phyloP scores from a whole-genome alignment of 441 rosid species.

The Aquilaria agallochum region DNA sequence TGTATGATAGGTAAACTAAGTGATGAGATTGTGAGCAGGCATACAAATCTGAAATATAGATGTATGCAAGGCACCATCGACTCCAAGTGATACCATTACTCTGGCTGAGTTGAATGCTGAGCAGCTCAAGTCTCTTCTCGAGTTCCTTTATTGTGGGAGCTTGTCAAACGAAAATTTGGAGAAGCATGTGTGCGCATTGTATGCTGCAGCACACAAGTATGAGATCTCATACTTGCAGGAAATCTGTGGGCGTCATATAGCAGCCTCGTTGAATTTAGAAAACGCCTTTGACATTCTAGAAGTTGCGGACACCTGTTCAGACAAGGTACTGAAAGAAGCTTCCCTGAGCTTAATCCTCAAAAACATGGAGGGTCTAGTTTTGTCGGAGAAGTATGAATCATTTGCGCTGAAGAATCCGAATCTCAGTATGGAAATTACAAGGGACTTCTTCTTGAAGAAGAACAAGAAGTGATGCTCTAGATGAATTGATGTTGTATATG shows the following conservation, averaged over 20 bases:
- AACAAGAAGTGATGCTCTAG: too few species aligned
- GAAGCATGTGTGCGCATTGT: slow-evolving; percentile 42
- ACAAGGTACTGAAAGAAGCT: slow-evolving; percentile 33
- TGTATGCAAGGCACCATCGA: slow-evolving; percentile 24
- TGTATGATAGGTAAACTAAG: too few species aligned
- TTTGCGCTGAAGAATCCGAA: slow-evolving; percentile 46
- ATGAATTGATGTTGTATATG: too few species aligned
- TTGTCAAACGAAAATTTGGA: slow-evolving; percentile 33
- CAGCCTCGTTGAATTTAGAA: slow-evolving; percentile 30
- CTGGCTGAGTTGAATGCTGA: slow-evolving; percentile 42
- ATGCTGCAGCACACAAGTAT: slow-evolving; percentile 58
- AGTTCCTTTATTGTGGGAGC: slow-evolving; percentile 60
- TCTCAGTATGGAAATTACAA: slow-evolving; percentile 55
- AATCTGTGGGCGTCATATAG: slow-evolving; percentile 45
- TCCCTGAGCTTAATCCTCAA: slow-evolving; percentile 41
- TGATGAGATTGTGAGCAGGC: too few species aligned
- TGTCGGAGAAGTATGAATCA: slow-evolving; percentile 41
- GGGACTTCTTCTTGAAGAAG: slow-evolving; percentile 30
- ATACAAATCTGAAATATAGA: too few species aligned
- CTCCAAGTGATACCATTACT: slow-evolving; percentile 32
- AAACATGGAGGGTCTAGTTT: slow-evolving; percentile 56
- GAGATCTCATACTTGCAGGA: slow-evolving; percentile 38
- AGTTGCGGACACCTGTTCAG: slow-evolving; percentile 49
- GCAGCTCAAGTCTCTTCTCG: slow-evolving; percentile 51
- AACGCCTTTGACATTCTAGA: slow-evolving; percentile 55